Base-by-base conservation (phyloP, 2,329 filamentous ascomycete genomes). In the Cytospora mali region DNA sequence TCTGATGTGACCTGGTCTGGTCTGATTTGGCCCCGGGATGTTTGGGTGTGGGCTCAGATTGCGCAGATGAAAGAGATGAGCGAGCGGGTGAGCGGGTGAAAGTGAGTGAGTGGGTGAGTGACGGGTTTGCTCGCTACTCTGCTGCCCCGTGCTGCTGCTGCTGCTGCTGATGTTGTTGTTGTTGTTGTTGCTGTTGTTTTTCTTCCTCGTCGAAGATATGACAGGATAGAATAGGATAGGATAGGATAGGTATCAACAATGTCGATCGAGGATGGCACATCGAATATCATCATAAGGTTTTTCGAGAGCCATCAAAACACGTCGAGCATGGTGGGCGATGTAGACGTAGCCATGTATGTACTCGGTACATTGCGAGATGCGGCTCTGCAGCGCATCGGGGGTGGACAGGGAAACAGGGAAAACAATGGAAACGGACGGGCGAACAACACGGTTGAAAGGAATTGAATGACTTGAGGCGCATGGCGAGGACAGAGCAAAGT, bases 351-450 rank as follows among this genome's bases (percentile, higher is more conserved):
- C 39, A 10, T n/a, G 49, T 28, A 50, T 61, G 58, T 55, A 51
- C 52, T 61, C 27, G 29, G 29, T 51, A 56, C 52, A 56, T 56
- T 59, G 35, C 39, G 39, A 33, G 59, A 57, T 65, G 65, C 27
- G 57, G 57, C 57, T 60, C 57, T 54, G 57, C 50, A 33, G 33
- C n/a, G 50, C 57, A 42, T 6, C 18, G 4, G 23, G 21, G 46
- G 39, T 18, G 46, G 28, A 23, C 29, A 31, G 14, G 23, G 33
- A 42, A 28, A 31, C 49, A 48, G 10, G 11, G 42, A 6, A 31
- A 55, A 28, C 23, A 29, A 53, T 33, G 25, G 16, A 25, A 18
- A 31, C 4, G 42, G 23, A 21, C 35, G 9, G 18, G 11, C 28
- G n/a, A 23, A 31, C 11, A 48, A 58, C 29, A 52, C 28, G 9